Conservation (phyloP, 495 filamentous ascomycete species). For the Talaromyces nanjingensis region DNA sequence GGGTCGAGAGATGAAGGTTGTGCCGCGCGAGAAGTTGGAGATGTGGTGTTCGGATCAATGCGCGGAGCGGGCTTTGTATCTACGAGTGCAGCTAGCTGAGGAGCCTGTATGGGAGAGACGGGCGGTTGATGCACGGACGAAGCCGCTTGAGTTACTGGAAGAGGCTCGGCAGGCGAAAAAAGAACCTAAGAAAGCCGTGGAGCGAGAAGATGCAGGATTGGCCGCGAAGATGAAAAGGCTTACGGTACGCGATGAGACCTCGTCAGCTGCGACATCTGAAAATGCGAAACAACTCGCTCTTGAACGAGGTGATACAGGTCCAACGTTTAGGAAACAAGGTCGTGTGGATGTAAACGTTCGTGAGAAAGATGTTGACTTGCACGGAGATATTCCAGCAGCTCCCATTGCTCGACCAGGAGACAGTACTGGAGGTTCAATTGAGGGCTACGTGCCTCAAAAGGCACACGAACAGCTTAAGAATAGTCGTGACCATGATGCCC, state of each 20-base stretch:
- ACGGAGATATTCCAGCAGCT: slow-evolving; percentile 12
- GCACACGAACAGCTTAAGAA: slow-evolving; percentile 8
- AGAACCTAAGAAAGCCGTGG: slow-evolving; percentile 9
- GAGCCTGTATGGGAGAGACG: slow-evolving; percentile 70
- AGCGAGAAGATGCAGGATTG: background rate
- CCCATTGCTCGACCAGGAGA: slow-evolving; percentile 31
- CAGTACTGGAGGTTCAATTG: slow-evolving; percentile 35
- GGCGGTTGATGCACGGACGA: slow-evolving; percentile 29
- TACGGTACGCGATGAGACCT: background rate
- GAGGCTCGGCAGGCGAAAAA: slow-evolving; percentile 26
- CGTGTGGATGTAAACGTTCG: slow-evolving; percentile 31
- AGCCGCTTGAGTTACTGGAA: slow-evolving; percentile 48
- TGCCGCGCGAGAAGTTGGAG: slow-evolving; percentile 62
- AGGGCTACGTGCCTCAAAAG: slow-evolving; percentile 35
- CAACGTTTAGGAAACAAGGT: slow-evolving; percentile 18
- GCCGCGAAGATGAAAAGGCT: background rate
- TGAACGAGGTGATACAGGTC: slow-evolving; percentile 38
- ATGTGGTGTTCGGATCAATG: slow-evolving; percentile 84
- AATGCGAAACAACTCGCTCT: slow-evolving; percentile 30
- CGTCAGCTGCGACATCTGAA: background rate
- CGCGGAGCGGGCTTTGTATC: slow-evolving; percentile 67
- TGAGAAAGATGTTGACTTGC: slow-evolving; percentile 28
- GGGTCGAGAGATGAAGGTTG: slow-evolving; percentile 47
- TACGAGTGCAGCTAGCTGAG: slow-evolving; percentile 78
- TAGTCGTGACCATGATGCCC: background rate